A percentile compares a stretch with the other conserved stretches of the same genome.
phyloP scores from a whole-genome alignment of 2,329 filamentous ascomycete species.

The Pseudopithomyces maydicus region DNA sequence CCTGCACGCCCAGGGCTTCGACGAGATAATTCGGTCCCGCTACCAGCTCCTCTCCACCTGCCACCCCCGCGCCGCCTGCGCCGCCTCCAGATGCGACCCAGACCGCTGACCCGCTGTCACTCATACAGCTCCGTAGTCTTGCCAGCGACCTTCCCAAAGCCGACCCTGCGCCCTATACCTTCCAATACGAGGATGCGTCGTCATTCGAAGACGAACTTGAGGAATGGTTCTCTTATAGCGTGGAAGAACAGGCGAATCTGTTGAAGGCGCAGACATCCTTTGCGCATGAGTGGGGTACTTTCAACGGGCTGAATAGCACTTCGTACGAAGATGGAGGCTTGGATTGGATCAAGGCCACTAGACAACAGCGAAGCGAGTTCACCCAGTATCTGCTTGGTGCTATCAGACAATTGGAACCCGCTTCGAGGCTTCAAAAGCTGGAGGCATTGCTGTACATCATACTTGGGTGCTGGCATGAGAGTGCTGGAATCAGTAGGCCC shows the following conservation, averaged over 20 bases:
- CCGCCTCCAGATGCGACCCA: conserved; percentile 36
- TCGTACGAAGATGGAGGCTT: conserved; percentile 50
- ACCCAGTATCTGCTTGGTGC: conserved; percentile 51
- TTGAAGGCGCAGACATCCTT: conserved; percentile 77
- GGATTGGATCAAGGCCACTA: conserved; percentile 70
- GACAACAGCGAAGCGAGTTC: conserved; percentile 63
- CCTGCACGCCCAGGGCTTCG: conserved; percentile 45
- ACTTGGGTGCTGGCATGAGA: conserved; percentile 57
- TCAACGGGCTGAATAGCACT: conserved; percentile 45
- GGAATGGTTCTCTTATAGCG: conserved; percentile 95
- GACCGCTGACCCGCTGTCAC: conserved; percentile 51
- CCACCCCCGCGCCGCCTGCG: conserved; percentile 48
- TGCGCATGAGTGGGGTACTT: conserved; percentile 69
- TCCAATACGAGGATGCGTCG: conserved; percentile 61
- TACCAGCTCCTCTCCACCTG: conserved; percentile 49
- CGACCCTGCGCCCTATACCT: conserved; percentile 71
- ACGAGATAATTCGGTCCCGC: conserved; percentile 47
- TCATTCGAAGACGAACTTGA: conserved; percentile 85
- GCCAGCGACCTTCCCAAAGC: conserved; percentile 50
- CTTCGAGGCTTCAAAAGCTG: conserved; percentile 41
- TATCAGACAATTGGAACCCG: conserved; percentile 36
- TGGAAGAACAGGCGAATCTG: conserved; percentile 81
- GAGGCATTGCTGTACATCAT: conserved; percentile 54
- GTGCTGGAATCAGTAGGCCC: conserved; percentile 46
- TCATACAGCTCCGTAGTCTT: conserved; percentile 53